Evolutionary conservation across 805 yeast genomes (phyloP), one percentile per base, ranked within the genome.

Genomic region (Saccharomyces paradoxus): DNA sequence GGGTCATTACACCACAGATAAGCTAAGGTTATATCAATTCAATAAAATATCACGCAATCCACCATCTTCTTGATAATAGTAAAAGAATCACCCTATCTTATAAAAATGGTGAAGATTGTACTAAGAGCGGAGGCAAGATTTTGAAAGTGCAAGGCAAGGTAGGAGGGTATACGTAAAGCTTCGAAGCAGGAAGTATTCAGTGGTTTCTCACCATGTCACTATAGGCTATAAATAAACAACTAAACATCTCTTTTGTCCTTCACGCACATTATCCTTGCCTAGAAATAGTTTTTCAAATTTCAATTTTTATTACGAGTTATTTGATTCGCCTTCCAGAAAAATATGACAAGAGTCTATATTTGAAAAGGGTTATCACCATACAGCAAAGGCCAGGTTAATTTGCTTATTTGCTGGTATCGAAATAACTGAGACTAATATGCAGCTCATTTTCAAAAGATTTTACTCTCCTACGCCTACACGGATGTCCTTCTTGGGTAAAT

Each of bases 401-500:
- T 17, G 12, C 13, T 37, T 37, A 9, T 2, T 17, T 8, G 7
- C 24, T 4, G 4, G 2, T 17, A 37, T 37, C 12, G 13, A 4
- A 37, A 4, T 37, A 37, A 37, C 22, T 17, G 12, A 17, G 13
- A 37, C 22, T n/a, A 37, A 37, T 17, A 37, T 37, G 44, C 44
- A 37, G 24, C 13, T 17, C 22, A 17, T 4, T 37, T 37, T 17
- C 24, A 37, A 37, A 37, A 37, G 44, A 24, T 17, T 17, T 17
- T 37, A 37, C 24, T 24, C 17, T 37, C 24, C 24, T 1, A 37
- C 44, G 13, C 44, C 17, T 37, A 10, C 24, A 6, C 24, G 44
- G 12, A 37, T 37, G 44, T 37, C 27, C 2, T 64, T 71, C 55
- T 54, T 71, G n/a, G 64, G 66, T 8, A 71, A 70, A 47, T 63